These are phyloP conservation scores for Russula lepida DNA, from an alignment of 768 basidiomycete species.

Conservation along the genomic window DNA sequence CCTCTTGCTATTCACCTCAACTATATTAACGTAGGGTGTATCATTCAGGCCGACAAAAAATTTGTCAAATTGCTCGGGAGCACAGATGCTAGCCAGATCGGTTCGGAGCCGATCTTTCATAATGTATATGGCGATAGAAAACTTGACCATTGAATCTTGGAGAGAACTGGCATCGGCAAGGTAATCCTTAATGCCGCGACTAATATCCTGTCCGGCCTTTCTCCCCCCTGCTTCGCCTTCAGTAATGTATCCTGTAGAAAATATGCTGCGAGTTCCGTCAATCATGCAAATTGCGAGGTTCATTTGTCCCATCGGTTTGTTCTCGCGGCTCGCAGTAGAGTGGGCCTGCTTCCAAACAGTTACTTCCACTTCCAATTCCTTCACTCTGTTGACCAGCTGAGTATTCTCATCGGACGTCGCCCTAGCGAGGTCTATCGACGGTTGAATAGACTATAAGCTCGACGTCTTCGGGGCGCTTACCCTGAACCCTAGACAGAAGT, in stretches of 20 bases:
- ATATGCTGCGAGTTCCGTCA: slow-evolving; percentile 16
- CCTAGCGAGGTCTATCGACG: slow-evolving; percentile 11
- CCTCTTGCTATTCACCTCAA: slow-evolving; percentile 15
- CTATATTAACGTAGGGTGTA: slow-evolving; percentile 4
- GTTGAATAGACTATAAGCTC: not conserved
- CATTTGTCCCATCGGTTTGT: not conserved
- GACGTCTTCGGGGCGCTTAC: not conserved
- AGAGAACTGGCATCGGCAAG: not conserved
- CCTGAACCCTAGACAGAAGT: slow-evolving; percentile 12
- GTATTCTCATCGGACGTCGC: slow-evolving; percentile 14
- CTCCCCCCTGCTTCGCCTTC: slow-evolving; percentile 11
- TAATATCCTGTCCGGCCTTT: slow-evolving; percentile 15
- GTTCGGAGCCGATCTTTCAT: slow-evolving; percentile 4
- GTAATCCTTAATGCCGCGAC: not conserved
- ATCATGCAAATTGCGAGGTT: slow-evolving; percentile 15
- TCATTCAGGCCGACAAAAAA: slow-evolving; percentile 16
- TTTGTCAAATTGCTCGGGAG: slow-evolving; percentile 9
- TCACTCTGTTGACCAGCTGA: slow-evolving; percentile 11
- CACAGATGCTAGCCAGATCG: slow-evolving; percentile 9
- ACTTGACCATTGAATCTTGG: not conserved
- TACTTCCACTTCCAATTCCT: slow-evolving; percentile 18
- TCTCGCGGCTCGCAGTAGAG: slow-evolving; percentile 1
- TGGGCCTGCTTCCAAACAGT: slow-evolving; percentile 18
- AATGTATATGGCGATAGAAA: slow-evolving; percentile 13
- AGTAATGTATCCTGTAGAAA: slow-evolving; percentile 4